A percentile compares a stretch with the other conserved stretches of the same genome.
Evolutionary conservation across 225 moss, liverwort and hornwort genomes (phyloP).

Genomic region (Rhytidiadelphus loreus): DNA sequence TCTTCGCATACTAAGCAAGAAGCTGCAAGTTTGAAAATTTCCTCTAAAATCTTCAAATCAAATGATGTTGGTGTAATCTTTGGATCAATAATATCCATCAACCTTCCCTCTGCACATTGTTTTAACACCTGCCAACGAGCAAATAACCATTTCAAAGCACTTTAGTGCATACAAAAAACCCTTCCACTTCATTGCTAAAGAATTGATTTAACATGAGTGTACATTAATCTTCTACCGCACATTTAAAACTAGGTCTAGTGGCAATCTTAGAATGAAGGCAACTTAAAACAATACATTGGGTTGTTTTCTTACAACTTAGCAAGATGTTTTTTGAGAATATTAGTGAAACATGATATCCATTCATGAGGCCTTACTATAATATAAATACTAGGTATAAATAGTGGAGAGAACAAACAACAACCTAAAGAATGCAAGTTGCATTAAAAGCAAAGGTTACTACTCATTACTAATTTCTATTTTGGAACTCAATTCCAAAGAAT

Average conservation of each 20-base stretch:
- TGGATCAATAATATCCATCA: background rate
- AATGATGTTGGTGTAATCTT: background rate
- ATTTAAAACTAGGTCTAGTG: background rate
- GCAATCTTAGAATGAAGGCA: background rate
- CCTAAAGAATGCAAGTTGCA: background rate
- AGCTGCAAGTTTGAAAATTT: background rate
- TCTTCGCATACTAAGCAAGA: background rate
- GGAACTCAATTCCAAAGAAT: background rate
- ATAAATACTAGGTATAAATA: no score
- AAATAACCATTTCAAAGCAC: background rate
- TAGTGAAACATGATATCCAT: background rate
- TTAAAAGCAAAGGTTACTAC: background rate
- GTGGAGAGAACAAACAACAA: background rate
- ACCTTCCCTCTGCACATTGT: background rate
- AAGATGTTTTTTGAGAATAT: background rate
- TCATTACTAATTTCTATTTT: background rate
- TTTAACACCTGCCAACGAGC: background rate
- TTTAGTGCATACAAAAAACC: background rate
- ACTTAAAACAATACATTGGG: background rate
- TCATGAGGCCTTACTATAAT: fast-evolving
- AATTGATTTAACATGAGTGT: fast-evolving
- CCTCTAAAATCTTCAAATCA: background rate
- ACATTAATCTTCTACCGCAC: background rate
- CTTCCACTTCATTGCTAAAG: background rate
- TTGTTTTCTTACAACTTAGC: background rate